Evolutionary conservation across 495 filamentous ascomycete species (phyloP).

Genomic region (Podospora anserina): DNA sequence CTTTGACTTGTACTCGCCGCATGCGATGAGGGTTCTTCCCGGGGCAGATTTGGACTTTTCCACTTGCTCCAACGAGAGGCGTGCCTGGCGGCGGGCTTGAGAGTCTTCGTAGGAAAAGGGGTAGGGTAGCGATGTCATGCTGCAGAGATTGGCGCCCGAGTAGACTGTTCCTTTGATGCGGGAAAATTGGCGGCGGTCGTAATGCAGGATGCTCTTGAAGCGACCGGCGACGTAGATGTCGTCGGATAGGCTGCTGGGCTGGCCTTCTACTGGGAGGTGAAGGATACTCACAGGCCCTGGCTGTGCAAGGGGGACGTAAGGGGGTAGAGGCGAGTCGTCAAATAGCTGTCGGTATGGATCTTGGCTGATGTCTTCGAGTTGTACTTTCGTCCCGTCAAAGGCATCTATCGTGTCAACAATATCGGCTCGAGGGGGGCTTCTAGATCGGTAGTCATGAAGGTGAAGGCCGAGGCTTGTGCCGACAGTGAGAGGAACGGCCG

Average conservation of each 20-base stretch:
- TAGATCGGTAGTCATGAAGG: slow-evolving; percentile 70
- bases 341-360: slow-evolving; percentile 29
- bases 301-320: slow-evolving; percentile 73
- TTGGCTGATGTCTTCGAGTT: slow-evolving; percentile 33
- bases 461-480: slow-evolving; percentile 81
- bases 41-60: slow-evolving; percentile 49
- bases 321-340: slow-evolving; percentile 43
- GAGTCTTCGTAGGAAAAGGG: slow-evolving; percentile 56
- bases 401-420: slow-evolving; percentile 35
- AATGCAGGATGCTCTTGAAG: slow-evolving; percentile 85
- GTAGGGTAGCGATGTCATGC: slow-evolving; percentile 69
- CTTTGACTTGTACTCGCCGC: slow-evolving; percentile 92
- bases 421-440: slow-evolving; percentile 24
- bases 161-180: slow-evolving; percentile 72
- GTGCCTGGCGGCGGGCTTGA: slow-evolving; percentile 52
- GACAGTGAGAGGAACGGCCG: slow-evolving; percentile 74
- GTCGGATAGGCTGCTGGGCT: slow-evolving; percentile 51
- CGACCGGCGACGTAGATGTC: slow-evolving; percentile 82
- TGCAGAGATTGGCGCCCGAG: slow-evolving; percentile 77
- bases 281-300: slow-evolving; percentile 80
- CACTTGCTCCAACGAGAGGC: slow-evolving; percentile 52
- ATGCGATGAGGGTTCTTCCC: slow-evolving; percentile 68
- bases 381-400: slow-evolving; percentile 25
- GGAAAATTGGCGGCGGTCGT: slow-evolving; percentile 84
- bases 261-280: slow-evolving; percentile 59